Percentiles rank a stretch among this genome's conserved stretches.
phyloP scores from a whole-genome alignment of 495 filamentous ascomycete species.

The Aspergillus incahuasiensis region DNA sequence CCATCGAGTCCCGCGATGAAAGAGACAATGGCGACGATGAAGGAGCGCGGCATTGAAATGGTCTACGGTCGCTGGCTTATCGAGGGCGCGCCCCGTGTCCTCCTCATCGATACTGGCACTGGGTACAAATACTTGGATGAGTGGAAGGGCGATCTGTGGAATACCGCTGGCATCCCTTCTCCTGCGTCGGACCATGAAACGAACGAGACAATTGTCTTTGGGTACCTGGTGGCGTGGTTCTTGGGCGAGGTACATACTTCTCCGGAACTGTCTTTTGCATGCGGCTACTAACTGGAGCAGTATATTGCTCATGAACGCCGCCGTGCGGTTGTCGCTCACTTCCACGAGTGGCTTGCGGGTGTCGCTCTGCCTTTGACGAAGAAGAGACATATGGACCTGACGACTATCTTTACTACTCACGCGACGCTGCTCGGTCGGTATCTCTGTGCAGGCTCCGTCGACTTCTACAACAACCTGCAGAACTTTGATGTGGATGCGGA shows the following conservation, averaged over 20 bases:
- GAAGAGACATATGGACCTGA: slow-evolving; percentile 91
- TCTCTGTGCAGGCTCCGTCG: slow-evolving; percentile 92
- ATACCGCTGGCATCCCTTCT: slow-evolving; percentile 83
- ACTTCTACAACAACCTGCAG: slow-evolving; percentile 99
- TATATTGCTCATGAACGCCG: slow-evolving; percentile 88
- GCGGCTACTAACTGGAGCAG: slow-evolving; percentile 40
- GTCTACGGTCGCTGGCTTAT: slow-evolving; percentile 97
- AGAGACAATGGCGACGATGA: slow-evolving; percentile 83
- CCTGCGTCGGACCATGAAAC: slow-evolving; percentile 91
- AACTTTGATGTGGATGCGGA: slow-evolving; percentile 96
- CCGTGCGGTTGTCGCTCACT: slow-evolving; percentile 91
- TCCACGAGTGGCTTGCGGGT: slow-evolving; percentile 97
- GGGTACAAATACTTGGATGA: slow-evolving; percentile 88
- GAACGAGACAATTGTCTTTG: slow-evolving; percentile 96
- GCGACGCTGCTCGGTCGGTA: slow-evolving; percentile 93
- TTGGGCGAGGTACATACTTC: slow-evolving; percentile 79
- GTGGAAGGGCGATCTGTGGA: slow-evolving; percentile 97
- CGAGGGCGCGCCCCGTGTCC: slow-evolving; percentile 87
- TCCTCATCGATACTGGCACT: slow-evolving; percentile 92
- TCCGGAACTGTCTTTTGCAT: slow-evolving; percentile 1
- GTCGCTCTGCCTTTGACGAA: slow-evolving; percentile 92
- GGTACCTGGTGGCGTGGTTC: slow-evolving; percentile 97
- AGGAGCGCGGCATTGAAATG: slow-evolving; percentile 81
- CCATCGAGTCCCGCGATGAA: slow-evolving; percentile 76
- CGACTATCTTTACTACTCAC: slow-evolving; percentile 98